These are phyloP conservation scores for Aspergillus spinulosporus DNA, from an alignment of 2,329 filamentous ascomycete species.

Conservation along the genomic window DNA sequence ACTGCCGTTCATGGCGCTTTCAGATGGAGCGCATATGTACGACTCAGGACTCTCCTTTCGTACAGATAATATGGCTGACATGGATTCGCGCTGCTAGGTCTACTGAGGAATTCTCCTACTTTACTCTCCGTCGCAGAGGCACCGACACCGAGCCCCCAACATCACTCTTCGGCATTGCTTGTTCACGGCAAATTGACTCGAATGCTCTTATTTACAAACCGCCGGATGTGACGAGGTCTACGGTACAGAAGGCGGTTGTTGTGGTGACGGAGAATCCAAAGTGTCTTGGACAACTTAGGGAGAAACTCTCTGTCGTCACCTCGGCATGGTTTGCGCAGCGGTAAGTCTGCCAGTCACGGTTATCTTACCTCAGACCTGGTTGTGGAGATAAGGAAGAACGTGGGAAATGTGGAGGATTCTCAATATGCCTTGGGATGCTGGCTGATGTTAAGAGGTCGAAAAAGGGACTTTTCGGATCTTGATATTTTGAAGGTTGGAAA, in stretches of 20 bases:
- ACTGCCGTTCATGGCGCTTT: constrained; percentile 94
- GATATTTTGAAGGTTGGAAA: constrained; percentile 73
- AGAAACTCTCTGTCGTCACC: constrained; percentile 86
- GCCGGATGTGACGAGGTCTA: constrained; percentile 87
- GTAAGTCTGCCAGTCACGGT: constrained; percentile 40
- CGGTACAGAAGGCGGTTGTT: constrained; percentile 96
- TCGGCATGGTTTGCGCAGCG: constrained; percentile 94
- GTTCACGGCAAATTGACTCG: constrained; percentile 86
- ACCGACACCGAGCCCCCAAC: constrained; percentile 58
- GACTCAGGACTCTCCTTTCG: constrained; percentile 29
- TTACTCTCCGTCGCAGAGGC: constrained; percentile 71
- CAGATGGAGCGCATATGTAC: constrained; percentile 91
- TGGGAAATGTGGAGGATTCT: neutral
- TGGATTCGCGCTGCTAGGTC: constrained; percentile 54
- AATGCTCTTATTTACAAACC: constrained; percentile 74
- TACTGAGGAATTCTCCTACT: constrained; percentile 97
- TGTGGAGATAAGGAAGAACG: neutral
- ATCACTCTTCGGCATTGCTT: constrained; percentile 93
- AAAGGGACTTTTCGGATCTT: constrained; percentile 79
- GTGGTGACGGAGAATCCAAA: constrained; percentile 90
- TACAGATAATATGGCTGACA: constrained; percentile 12
- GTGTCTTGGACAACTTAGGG: constrained; percentile 84
- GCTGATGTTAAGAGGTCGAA: constrained; percentile 12
- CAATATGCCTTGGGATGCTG: neutral
- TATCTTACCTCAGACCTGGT: neutral